Conservation (phyloP, 805 yeast genomes). For the Starmerella vitae region DNA sequence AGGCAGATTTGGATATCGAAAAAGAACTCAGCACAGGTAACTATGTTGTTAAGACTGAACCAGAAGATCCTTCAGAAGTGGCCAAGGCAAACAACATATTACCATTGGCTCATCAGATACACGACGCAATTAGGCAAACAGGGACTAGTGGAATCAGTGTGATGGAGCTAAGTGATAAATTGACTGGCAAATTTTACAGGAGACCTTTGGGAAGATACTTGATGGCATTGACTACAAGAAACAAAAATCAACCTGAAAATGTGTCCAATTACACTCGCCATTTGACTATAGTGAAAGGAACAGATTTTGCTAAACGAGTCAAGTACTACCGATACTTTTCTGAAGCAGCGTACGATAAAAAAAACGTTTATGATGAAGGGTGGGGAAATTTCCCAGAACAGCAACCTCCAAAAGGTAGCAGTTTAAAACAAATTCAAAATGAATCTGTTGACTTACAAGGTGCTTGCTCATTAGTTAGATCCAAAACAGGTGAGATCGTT, state of each 20-base stretch:
- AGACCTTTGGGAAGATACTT: constrained; percentile 40
- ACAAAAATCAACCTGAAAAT: neutral
- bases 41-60: neutral
- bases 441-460: constrained; percentile 9
- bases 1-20: constrained; percentile 26
- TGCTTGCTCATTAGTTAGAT: constrained; percentile 5
- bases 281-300: constrained; percentile 41
- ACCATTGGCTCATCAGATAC: constrained; percentile 55
- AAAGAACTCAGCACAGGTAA: constrained; percentile 21
- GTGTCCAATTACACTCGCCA: constrained; percentile 20
- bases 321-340: constrained; percentile 58
- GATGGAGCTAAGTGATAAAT: constrained; percentile 35
- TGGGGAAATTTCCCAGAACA: neutral
- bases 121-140: constrained; percentile 32
- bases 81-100: constrained; percentile 37
- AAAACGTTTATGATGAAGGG: neutral
- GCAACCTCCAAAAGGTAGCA: neutral
- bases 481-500: constrained; percentile 7
- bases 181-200: constrained; percentile 44
- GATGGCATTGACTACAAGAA: constrained; percentile 32
- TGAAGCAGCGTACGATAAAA: neutral
- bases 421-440: constrained; percentile 5
- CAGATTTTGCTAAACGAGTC: constrained; percentile 60
- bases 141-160: constrained; percentile 45
- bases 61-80: neutral